A percentile compares a stretch with the other conserved stretches of the same genome.
These are phyloP conservation scores for Microsporum audouinii DNA, from an alignment of 2,329 filamentous ascomycete species.

Conservation along the genomic window DNA sequence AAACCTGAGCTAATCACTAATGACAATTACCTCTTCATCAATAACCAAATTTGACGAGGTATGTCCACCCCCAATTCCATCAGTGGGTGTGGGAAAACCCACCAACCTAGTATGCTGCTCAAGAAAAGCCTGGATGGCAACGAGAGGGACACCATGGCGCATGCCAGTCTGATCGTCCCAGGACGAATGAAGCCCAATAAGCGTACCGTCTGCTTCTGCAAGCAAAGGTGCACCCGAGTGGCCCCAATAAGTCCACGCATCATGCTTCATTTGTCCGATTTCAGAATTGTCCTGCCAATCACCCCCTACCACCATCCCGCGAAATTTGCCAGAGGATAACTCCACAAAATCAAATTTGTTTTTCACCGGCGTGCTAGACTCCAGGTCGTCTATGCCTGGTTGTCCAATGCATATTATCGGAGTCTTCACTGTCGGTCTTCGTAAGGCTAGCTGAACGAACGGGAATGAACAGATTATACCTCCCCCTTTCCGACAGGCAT, in stretches of 20 bases:
- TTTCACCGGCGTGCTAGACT: conserved; percentile 26
- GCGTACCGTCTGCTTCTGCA: conserved; percentile 24
- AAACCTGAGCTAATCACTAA: neutral
- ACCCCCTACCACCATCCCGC: conserved; percentile 28
- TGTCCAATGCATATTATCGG: conserved; percentile 32
- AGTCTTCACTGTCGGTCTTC: conserved; percentile 12
- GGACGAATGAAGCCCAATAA: conserved; percentile 44
- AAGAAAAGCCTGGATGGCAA: conserved; percentile 37
- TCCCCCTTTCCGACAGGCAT: neutral
- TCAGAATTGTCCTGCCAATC: conserved; percentile 42
- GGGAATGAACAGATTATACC: conserved; percentile 13
- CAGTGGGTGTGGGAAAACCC: neutral
- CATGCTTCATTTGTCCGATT: conserved; percentile 43
- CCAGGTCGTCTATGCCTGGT: conserved; percentile 36
- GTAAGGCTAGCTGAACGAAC: conserved; percentile 9
- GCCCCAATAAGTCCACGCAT: conserved; percentile 49
- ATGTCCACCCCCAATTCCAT: neutral
- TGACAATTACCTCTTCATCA: neutral
- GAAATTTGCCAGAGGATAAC: conserved; percentile 35
- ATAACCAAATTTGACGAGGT: neutral
- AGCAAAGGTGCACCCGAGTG: conserved; percentile 43
- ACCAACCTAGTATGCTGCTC: conserved; percentile 6
- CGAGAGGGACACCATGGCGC: conserved; percentile 39
- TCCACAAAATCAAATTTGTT: conserved; percentile 41
- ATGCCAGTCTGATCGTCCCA: conserved; percentile 45